Base-by-base conservation (phyloP, 1,284 basidiomycete genomes). In the Pyrrhoderma noxium region DNA sequence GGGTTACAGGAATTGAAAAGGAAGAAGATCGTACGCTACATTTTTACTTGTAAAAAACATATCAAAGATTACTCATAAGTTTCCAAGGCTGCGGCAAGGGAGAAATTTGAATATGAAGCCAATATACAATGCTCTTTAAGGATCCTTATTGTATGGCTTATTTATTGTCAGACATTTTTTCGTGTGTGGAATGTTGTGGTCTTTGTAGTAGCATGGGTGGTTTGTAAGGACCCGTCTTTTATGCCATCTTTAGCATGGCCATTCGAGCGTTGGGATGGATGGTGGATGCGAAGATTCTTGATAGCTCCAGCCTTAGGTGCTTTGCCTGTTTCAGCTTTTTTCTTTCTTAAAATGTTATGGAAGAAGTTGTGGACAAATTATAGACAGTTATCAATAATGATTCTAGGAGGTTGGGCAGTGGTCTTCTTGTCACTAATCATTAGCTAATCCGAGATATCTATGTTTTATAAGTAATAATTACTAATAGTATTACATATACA, bases 1-100 rank as follows among this genome's bases (percentile, higher is more conserved):
- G 27, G 43, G 4, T 27, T 51, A 14, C 42, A 51, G 25, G 49
- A 45, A 27, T 18, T 45, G n/a, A 51, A 46, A 22, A 7, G 16
- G 19, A 35, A 27, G 22, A 51, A 39, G 13, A 19, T 45, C 23
- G 43, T 51, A 11, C 5, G 27, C 27, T 31, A 5, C 27, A 5
- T 11, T 11, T 31, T 5, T 31, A 31, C 5, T 31, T 31, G 11
- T 27, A 7, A 11, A 1, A 37, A 14, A 45, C 13, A 25, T 45
- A 9, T n/a, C 21, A 36, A 22, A 1, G 22, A 18, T 9, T 27
- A 21, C 16, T 43, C 8, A 25, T 13, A 22, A 14, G 31, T 16
- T 45, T 42, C 34, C 25, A 5, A 31, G 40, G 34, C 21, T 18
- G 19, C 41, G 14, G 43, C 49, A n/a, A 23, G 25, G n/a, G 36